Base-by-base conservation (phyloP, 495 filamentous ascomycete genomes). In the Penicillium desertorum region DNA sequence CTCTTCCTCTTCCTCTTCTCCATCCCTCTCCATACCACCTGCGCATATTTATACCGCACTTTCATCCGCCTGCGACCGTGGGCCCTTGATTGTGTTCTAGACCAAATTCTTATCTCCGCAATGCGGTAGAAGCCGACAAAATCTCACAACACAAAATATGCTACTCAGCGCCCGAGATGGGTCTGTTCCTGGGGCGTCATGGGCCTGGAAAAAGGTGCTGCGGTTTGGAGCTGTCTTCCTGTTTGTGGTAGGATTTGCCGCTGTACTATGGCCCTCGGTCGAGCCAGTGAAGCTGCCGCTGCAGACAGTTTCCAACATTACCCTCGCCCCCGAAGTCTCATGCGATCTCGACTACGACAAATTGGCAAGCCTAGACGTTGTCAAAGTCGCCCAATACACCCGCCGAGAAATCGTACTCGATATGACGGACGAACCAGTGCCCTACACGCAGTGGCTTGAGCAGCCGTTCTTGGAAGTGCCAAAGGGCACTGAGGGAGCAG, bases 321-420 rank as follows among this genome's bases (percentile, higher is more conserved):
- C 75, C 30, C 56, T 77, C 27, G 65, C 68, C 20, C 47, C 70
- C 42, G 48, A 65, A 22, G 61, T 76, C 34, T 42, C 56, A 32
- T 79, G 76, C 56, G 64, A 74, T 41, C 61, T 68, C 14, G 72
- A 79, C 47, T 22, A 62, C 29, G 64, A 68, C 5, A 51, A 67
- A 32, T 57, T 79, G 43, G 34, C 56, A 16, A 63, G 61, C 19
- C 63, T 77, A 17, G 52, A 69, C 14, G 57, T 79, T 27, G 43
- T 49, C 17, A 72, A 70, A 50, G 37, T 77, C 23, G 62, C 65
- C 46, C 59, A 73, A 29, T 81, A 77, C 44, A 70, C 68, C 51
- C 74, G 76, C 8, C 76, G 77, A 4, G 76, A 79, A 57, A 68
- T 81, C 11, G 56, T 75, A 1, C 65, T 65, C 36, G 66, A 74